Conservation (phyloP, 805 yeast genomes). For the Tetrapisispora iriomotensis region DNA sequence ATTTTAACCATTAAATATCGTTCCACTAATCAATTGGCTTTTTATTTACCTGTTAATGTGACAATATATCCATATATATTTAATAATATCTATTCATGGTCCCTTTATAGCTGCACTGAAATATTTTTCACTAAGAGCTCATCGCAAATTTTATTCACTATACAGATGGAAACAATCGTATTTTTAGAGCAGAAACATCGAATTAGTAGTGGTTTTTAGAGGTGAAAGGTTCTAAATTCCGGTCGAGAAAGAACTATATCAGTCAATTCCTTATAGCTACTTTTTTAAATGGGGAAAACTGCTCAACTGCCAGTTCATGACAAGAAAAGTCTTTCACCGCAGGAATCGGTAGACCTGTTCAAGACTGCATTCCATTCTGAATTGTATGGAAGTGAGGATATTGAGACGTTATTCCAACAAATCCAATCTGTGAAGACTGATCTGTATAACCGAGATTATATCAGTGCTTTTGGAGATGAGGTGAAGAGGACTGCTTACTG, state of each 20-base stretch:
- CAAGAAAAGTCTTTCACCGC: constrained; percentile 20
- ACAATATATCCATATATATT: too few relatives aligned
- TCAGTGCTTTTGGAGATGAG: constrained; percentile 54
- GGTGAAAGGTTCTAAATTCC: too few relatives aligned
- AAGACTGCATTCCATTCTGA: constrained; percentile 21
- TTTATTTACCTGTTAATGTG: too few relatives aligned
- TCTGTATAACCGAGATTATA: constrained; percentile 60
- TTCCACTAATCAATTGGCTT: too few relatives aligned
- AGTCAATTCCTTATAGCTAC: too few relatives aligned
- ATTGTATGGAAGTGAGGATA: constrained; percentile 12
- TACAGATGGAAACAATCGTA: neutral
- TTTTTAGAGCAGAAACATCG: neutral
- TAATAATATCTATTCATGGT: too few relatives aligned
- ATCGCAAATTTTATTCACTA: constrained; percentile 4
- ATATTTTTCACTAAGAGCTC: neutral
- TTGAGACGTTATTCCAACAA: constrained; percentile 11
- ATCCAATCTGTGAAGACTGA: constrained; percentile 65
- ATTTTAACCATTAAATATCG: too few relatives aligned
- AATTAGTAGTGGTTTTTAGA: neutral
- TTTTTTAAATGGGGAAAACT: neutral
- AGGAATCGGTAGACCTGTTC: constrained; percentile 24
- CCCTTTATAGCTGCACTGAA: neutral
- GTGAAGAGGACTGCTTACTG: constrained; percentile 67
- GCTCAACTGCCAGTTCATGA: constrained; percentile 18
- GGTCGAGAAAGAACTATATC: too few relatives aligned